phyloP scores from a whole-genome alignment of 176 grass and related monocot genomes.

The Eleusine coracana region DNA sequence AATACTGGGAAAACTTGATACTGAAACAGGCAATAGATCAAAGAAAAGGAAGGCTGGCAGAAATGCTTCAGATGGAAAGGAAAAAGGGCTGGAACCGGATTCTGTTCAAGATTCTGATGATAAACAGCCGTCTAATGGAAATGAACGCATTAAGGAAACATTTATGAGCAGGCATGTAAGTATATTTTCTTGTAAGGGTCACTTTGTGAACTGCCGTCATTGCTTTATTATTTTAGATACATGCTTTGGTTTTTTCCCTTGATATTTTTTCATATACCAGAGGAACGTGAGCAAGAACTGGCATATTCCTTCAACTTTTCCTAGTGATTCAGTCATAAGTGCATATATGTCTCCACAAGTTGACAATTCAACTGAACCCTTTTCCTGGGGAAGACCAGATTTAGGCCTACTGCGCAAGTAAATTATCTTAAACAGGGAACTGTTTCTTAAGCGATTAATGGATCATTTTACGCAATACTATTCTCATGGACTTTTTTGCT shows the following conservation, averaged over 20 bases:
- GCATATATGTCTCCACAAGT: constrained; percentile 85
- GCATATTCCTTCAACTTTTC: constrained; percentile 87
- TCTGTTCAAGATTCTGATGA: constrained; percentile 46
- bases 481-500: constrained; percentile 31
- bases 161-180: constrained; percentile 97
- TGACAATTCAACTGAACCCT: constrained; percentile 81
- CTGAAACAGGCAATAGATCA: constrained; percentile 47
- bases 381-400: constrained; percentile 95
- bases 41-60: constrained; percentile 58
- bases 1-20: constrained; percentile 73
- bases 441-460: neutral
- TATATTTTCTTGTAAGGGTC: constrained; percentile 24
- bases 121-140: constrained; percentile 49
- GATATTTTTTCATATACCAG: constrained; percentile 56
- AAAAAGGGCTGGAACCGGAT: constrained; percentile 40
- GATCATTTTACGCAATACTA: neutral
- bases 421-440: constrained; percentile 41
- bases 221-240: constrained; percentile 24
- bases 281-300: constrained; percentile 99
- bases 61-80: constrained; percentile 48
- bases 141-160: constrained; percentile 58
- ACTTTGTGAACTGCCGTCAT: constrained; percentile 5
- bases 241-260: constrained; percentile 25
- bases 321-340: constrained; percentile 72
- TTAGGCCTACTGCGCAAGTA: constrained; percentile 82